Base-by-base conservation (phyloP, 139 green algal genomes). In the Ettlia oleoabundans region DNA sequence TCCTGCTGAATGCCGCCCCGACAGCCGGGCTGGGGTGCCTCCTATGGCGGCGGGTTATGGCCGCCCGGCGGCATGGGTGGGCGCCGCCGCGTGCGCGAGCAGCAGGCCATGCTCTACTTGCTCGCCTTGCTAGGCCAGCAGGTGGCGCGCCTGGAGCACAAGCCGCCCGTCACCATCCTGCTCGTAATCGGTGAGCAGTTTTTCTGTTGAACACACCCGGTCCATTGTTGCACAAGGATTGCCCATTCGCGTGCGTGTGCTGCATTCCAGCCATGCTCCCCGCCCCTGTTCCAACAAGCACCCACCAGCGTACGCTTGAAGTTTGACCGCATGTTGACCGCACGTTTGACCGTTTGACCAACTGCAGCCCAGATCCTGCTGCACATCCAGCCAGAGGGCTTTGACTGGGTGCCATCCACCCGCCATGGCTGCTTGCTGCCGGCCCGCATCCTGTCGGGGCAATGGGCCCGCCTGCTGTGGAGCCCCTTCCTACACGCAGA, bases 101-200 rank as follows among this genome's bases (percentile, higher is more conserved):
- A 81, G 5, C 7, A 37, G 26, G 32, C 70, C 6, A 35, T 85
- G 4, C n/a, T 89, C 8, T 41, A 84, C 9, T 79, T 95, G 32
- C 9, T 88, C 0, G 6, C 83, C 21, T 69, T 91, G 55, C 80
- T 95, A 9, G 30, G 65, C 0, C 87, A 95, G 37, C 86, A 90
- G 35, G 86, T 94, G 1, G n/a, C 38, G 0, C 21, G 76, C 10
- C 55, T 95, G 75, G 82, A 92, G 9, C 43, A 83, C 30, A 95
- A 95, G 62, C 93, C 93, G 0, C 93, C 93, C 0, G 85, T 95
- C 22, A 95, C 92, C 4, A 35, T 96, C 19, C 82, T 76, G 13
- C 52, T 95, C 1, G 81, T 93, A 21, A 83, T 65, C 58, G 81
- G 88, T 92, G 66, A 21, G 87, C 30, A 1, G 6, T n/a, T n/a